These are phyloP conservation scores for Botrytis hyacinthi DNA, from an alignment of 2,329 filamentous ascomycete genomes.

Conservation along the genomic window DNA sequence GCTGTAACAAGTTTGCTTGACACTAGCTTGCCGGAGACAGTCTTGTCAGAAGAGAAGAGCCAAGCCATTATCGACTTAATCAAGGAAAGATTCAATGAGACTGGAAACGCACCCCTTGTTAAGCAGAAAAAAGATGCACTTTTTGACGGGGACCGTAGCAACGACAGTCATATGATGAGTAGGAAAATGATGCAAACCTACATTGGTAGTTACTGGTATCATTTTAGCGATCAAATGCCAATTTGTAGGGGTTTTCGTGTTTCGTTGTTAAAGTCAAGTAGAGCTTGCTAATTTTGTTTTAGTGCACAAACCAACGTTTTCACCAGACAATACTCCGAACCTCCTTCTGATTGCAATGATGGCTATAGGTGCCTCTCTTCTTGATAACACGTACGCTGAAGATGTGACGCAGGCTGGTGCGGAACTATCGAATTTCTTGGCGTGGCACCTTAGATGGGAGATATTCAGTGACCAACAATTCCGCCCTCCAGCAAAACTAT, in stretches of 20 bases:
- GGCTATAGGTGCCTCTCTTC: constrained; percentile 83
- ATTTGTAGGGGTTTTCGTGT: constrained; percentile 50
- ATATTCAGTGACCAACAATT: constrained; percentile 91
- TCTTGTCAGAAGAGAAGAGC: constrained; percentile 84
- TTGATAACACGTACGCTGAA: constrained; percentile 77
- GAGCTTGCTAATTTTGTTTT: constrained; percentile 25
- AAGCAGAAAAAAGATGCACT: constrained; percentile 72
- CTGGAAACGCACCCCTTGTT: constrained; percentile 69
- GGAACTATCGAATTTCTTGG: constrained; percentile 83
- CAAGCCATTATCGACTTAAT: constrained; percentile 81
- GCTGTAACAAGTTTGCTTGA: constrained; percentile 83
- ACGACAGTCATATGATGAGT: constrained; percentile 68
- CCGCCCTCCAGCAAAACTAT: constrained; percentile 86
- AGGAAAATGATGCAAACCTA: constrained; percentile 95
- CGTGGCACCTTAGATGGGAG: constrained; percentile 89
- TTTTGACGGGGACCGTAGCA: constrained; percentile 72
- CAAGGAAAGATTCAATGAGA: constrained; percentile 76
- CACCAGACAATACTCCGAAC: constrained; percentile 80
- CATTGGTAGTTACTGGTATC: constrained; percentile 88
- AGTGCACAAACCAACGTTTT: constrained; percentile 90
- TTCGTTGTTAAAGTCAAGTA: too few species aligned
- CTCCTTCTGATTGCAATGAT: constrained; percentile 85
- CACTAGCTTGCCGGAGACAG: constrained; percentile 72
- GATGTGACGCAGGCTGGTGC: constrained; percentile 74
- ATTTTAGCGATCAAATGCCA: constrained; percentile 91